Evolutionary conservation across 148 eudicot genomes (phyloP), one percentile per base, ranked within the genome.

Genomic region (Gaultheria prostrata): DNA sequence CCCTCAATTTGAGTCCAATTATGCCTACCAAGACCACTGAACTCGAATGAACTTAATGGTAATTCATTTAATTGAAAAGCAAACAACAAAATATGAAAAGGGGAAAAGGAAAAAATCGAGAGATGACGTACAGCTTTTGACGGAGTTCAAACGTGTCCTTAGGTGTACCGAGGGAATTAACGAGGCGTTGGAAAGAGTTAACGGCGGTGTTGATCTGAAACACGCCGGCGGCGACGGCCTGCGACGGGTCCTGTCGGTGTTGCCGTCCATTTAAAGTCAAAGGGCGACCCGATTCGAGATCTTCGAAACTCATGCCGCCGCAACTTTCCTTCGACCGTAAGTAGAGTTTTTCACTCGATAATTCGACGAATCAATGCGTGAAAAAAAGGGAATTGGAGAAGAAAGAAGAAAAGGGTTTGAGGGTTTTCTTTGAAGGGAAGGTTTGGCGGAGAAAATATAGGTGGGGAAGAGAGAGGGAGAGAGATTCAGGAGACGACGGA

Each of bases 151-250:
- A 86, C 14, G 96, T 89, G 86, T 93, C 96, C 67, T 86, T 92
- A 69, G 94, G 89, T 32, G 96, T 90, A 10, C 93, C 96, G 11
- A 93, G 89, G 71, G 90, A 79, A 71, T 89, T 89, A 26, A 90
- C 92, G 4, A 91, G 88, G 82, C 94, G 90, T 21, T 84, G 89
- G 84, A 87, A 93, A 15, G 89, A 59, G 21, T 92, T 82, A 32
- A 93, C 89, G 28, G 93, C 92, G 8, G 96, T 92, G 86, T 89
- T 93, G 70, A 93, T 88, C 87, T 86, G 88, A 82, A 91, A 93
- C 0, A 93, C 75, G 35, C 90, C 92, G 63, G 89, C 87, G 57
- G 89, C 93, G 6, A 91, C 87, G 1, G 93, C 89, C 73, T 86
- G 91, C 15, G 91, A 85, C 0, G 87, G 88, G 71, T 89, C 91